These are phyloP conservation scores for Alectoria sarmentosa DNA, from an alignment of 495 filamentous ascomycete species.

Conservation along the genomic window DNA sequence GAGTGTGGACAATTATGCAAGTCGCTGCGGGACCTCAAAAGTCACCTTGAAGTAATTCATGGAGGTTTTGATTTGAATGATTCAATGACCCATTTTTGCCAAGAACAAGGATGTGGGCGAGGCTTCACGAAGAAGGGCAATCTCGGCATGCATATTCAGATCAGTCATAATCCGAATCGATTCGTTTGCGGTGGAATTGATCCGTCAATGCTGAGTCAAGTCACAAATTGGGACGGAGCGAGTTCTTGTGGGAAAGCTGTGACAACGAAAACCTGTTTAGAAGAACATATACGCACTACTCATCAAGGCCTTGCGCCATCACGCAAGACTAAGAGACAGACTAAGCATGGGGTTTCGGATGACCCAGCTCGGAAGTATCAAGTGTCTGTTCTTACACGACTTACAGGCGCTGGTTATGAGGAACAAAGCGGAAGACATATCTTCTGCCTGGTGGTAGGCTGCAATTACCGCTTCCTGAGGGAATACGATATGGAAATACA, in stretches of 20 bases:
- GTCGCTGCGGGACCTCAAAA: slow-evolving; percentile 52
- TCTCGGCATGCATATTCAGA: slow-evolving; percentile 67
- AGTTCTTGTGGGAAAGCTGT: slow-evolving; percentile 65
- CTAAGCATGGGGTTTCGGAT: neutral
- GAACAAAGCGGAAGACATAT: slow-evolving; percentile 48
- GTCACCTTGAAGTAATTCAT: slow-evolving; percentile 65
- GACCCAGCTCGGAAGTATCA: slow-evolving; percentile 23
- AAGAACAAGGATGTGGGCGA: slow-evolving; percentile 55
- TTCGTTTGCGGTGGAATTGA: slow-evolving; percentile 70
- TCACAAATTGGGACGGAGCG: slow-evolving; percentile 56
- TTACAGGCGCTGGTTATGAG: slow-evolving; percentile 55
- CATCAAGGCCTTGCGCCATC: slow-evolving; percentile 56
- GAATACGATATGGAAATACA: slow-evolving; percentile 64
- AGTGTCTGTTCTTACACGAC: slow-evolving; percentile 31
- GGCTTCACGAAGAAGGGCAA: slow-evolving; percentile 74
- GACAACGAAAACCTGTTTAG: slow-evolving; percentile 61
- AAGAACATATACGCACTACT: slow-evolving; percentile 70
- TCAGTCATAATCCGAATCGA: slow-evolving; percentile 58
- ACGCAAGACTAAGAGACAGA: slow-evolving; percentile 30
- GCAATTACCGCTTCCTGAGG: slow-evolving; percentile 54
- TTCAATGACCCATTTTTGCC: slow-evolving; percentile 52
- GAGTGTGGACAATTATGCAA: slow-evolving; percentile 61
- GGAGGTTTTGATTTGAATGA: slow-evolving; percentile 53
- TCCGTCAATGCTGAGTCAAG: slow-evolving; percentile 47
- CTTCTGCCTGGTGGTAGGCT: slow-evolving; percentile 47